phyloP scores from a whole-genome alignment of 148 eudicot genomes.

The Rhododendron ovatum region DNA sequence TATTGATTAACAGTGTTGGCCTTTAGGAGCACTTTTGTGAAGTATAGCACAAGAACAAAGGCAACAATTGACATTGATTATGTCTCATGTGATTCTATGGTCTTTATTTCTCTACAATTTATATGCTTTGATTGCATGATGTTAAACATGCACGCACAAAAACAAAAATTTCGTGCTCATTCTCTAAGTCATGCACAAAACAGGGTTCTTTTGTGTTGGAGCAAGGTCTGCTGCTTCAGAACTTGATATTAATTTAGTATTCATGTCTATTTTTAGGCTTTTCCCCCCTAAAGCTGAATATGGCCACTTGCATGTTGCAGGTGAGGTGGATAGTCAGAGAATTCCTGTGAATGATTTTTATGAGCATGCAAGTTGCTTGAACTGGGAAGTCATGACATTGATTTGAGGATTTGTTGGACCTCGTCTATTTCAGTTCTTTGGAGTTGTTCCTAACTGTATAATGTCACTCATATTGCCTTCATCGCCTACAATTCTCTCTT shows the following conservation, averaged over 20 bases:
- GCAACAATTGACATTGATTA: background rate
- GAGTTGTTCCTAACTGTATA: background rate
- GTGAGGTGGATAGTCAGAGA: background rate
- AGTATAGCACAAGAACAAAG: background rate
- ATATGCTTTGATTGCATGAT: background rate
- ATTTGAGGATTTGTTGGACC: background rate
- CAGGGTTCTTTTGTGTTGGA: background rate
- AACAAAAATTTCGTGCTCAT: background rate
- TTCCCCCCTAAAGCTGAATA: background rate
- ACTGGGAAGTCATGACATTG: background rate
- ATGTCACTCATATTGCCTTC: background rate
- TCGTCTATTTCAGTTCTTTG: background rate
- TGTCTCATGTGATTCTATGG: background rate
- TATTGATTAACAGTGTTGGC: background rate
- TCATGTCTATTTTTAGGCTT: background rate
- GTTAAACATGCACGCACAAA: background rate
- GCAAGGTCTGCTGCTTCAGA: background rate
- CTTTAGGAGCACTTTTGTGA: background rate
- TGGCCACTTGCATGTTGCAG: conserved; percentile 9
- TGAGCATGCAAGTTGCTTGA: background rate
- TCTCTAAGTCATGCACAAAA: background rate
- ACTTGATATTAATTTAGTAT: background rate
- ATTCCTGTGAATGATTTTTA: background rate
- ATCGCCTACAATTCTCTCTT: background rate
- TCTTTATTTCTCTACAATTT: background rate